Evolutionary conservation across 495 filamentous ascomycete genomes (phyloP), one percentile per base, ranked within the genome.

Genomic region (Pyrenopolyporus hunteri): DNA sequence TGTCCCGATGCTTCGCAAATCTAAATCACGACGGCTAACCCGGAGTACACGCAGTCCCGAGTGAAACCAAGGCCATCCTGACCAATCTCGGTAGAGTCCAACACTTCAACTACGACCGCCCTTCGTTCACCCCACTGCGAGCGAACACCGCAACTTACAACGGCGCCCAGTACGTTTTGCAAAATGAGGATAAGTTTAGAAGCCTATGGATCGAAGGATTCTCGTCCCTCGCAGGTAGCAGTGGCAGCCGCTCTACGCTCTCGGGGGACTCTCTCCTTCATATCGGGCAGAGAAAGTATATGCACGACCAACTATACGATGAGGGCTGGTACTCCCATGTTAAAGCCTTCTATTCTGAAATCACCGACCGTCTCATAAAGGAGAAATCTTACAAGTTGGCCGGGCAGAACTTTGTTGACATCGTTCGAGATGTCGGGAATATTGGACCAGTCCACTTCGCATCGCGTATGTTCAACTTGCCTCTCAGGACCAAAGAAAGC

Each of bases 371-470:
- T 20, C 78, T 94, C 13, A 79, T 96, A 57, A 72, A 79, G 3
- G 79, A 85, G 44, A 86, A 89, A 54, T 82, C 79, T 23, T 89
- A 85, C 75, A 66, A 68, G 37, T 59, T 82, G 2, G 85, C 71
- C 77, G 64, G 87, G 75, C 42, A 83, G 78, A 58, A 85, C 55
- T 86, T 91, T 67, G 78, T 92, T n/a, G 91, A 96, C 47, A 81
- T 92, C 28, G 82, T 90, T 17, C 82, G 87, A 44, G 89, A 94
- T 64, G 81, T 93, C 20, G 89, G 86, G 40, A 93, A 92, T 64
- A 62, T 91, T 4, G 87, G 84, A 0, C 87, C 86, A 2, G 83
- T 88, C 5, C 82, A 88, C 65, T 93, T 94, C 45, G 89, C 83
- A 2, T 80, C 91, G 6, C 81, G 80, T 22, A 69, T 93, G 22